Evolutionary conservation across 495 filamentous ascomycete genomes (phyloP), one percentile per base, ranked within the genome.

Genomic region (Extremus antarcticus): DNA sequence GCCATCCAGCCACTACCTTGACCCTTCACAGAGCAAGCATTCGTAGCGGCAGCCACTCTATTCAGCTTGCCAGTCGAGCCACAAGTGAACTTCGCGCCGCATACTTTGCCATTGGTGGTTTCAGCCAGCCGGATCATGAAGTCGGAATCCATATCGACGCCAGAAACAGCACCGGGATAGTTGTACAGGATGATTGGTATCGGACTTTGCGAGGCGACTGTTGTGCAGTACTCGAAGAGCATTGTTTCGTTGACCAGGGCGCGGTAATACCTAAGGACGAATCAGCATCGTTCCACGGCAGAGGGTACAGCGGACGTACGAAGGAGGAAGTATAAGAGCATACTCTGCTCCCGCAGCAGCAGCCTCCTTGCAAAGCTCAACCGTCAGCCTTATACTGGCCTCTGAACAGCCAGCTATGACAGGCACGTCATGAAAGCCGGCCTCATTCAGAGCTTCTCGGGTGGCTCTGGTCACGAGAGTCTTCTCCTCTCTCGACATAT

Each of bases 91-190:
- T 94, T 94, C 46, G 87, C 90, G 49, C 88, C 87, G 55, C 87
- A 73, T 62, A 94, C 84, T 67, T 94, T 94, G 47, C 84, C 83
- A 66, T 94, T 56, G 19, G 52, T 60, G 32, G 45, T 38, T 58
- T 83, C 70, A 20, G 85, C 87, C 41, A 94, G 79, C 64, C 76
- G 79, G 67, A 92, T 88, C 59, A 94, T 78, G 48, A 92, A 77
- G 65, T 94, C 88, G 32, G 83, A 87, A 75, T 91, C 88, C 85
- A 94, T 87, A 66, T 94, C 88, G 63, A 94, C 87, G 24, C 88
- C 88, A n/a, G 86, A 80, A 3, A 94, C 88, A 35, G 88, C 88
- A 35, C 88, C 88, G 1, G 88, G 88, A 71, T 94, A 94, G 74
- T 94, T 94, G 74, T 94, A 92, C 13, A 94, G 73, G 52, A 91